phyloP scores from a whole-genome alignment of 768 basidiomycete species.

The Cyathus striatus region DNA sequence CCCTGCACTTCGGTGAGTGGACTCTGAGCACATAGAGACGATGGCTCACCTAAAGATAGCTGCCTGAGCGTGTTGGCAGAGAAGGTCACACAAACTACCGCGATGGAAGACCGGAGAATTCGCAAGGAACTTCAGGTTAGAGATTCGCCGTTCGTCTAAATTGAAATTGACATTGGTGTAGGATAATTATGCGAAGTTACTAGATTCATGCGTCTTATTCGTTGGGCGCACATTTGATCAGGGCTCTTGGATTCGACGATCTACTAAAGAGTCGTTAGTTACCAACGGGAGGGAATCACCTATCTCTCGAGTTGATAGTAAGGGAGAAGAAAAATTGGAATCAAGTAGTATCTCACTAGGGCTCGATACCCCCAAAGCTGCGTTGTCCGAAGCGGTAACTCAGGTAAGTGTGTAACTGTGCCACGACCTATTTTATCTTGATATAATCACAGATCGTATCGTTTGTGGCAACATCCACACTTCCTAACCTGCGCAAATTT shows the following conservation, averaged over 20 bases:
- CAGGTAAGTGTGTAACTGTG: slow-evolving; percentile 31
- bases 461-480: slow-evolving; percentile 61
- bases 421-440: not conserved
- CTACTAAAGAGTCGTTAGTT: slow-evolving; percentile 54
- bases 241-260: slow-evolving; percentile 74
- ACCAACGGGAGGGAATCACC: slow-evolving; percentile 73
- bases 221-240: slow-evolving; percentile 71
- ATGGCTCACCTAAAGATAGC: slow-evolving; percentile 28
- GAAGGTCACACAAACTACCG: slow-evolving; percentile 83
- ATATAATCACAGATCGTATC: slow-evolving; percentile 51
- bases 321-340: slow-evolving; percentile 59
- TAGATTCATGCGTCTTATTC: slow-evolving; percentile 73
- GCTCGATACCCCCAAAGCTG: slow-evolving; percentile 24
- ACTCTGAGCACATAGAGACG: not conserved
- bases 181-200: slow-evolving; percentile 82
- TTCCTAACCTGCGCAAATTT: slow-evolving; percentile 76
- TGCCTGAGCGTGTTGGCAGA: slow-evolving; percentile 77
- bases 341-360: slow-evolving; percentile 35
- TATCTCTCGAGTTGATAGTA: slow-evolving; percentile 47
- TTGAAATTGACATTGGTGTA: slow-evolving; percentile 15
- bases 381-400: slow-evolving; percentile 35
- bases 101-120: slow-evolving; percentile 83
- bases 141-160: not conserved
- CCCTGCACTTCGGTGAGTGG: slow-evolving; percentile 61
- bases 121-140: slow-evolving; percentile 84